Evolutionary conservation across 2,329 filamentous ascomycete species (phyloP).

Genomic region (Stachybotrys echinatus): DNA sequence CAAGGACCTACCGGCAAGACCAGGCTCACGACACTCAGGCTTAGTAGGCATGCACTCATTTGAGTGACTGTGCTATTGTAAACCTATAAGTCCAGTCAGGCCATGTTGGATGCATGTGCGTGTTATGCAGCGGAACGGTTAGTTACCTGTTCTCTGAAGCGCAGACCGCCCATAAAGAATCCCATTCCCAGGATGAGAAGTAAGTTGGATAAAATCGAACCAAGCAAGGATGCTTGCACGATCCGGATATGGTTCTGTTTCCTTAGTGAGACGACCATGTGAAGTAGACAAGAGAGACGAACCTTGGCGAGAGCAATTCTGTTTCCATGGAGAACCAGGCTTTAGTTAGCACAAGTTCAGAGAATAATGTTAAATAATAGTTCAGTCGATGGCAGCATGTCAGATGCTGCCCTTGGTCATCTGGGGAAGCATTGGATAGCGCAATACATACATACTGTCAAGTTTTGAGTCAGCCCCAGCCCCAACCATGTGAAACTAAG

Average conservation of each 20-base stretch:
- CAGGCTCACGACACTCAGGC: constrained; percentile 83
- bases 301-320: not conserved
- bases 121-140: not conserved
- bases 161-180: constrained; percentile 79
- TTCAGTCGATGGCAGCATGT: too few relatives aligned
- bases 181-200: constrained; percentile 88
- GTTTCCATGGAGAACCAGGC: too few relatives aligned
- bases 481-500: not conserved
- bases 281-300: not conserved
- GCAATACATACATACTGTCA: not conserved
- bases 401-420: too few relatives aligned
- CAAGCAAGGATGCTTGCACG: constrained; percentile 84
- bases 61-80: constrained; percentile 95
- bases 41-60: constrained; percentile 91
- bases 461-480: not conserved
- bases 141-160: constrained; percentile 76
- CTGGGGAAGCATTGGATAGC: too few relatives aligned
- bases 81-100: constrained; percentile 42
- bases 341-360: too few relatives aligned
- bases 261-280: not conserved
- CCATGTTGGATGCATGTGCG: too few relatives aligned
- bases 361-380: too few relatives aligned
- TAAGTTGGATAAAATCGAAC: constrained; percentile 84
- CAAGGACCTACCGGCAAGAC: constrained; percentile 61
- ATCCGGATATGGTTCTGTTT: constrained; percentile 73